These are phyloP conservation scores for Ampelocalamus luodianensis DNA, from an alignment of 176 grass and related monocot species.

Conservation along the genomic window DNA sequence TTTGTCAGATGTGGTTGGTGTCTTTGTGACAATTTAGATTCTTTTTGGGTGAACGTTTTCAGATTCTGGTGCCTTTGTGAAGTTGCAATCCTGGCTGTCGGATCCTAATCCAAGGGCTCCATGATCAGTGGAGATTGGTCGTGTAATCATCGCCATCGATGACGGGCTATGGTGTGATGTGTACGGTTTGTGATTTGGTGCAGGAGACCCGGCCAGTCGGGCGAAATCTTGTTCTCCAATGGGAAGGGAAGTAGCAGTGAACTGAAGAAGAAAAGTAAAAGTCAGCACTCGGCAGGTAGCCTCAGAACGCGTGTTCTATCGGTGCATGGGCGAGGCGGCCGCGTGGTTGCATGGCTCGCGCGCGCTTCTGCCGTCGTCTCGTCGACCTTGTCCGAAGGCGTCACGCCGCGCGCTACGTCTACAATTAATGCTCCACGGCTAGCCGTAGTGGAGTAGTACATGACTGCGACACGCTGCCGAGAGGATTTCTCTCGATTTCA, in stretches of 20 bases:
- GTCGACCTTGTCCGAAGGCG: background rate
- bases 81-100: background rate
- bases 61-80: background rate
- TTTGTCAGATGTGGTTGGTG: conserved; percentile 42
- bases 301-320: no score
- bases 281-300: no score
- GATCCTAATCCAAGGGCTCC: background rate
- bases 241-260: conserved; percentile 12
- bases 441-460: no score
- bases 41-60: background rate
- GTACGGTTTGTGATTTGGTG: background rate
- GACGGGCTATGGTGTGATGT: background rate
- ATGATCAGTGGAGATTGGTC: background rate
- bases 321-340: background rate
- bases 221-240: background rate
- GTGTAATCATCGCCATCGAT: background rate
- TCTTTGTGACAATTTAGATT: background rate
- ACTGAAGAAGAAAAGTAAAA: background rate
- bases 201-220: conserved; percentile 17
- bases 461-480: background rate
- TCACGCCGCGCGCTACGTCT: no score
- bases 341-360: background rate
- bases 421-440: no score
- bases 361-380: background rate
- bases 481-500: background rate